A percentile compares a stretch with the other conserved stretches of the same genome.
These are phyloP conservation scores for Hymenochaete sp. DNA, from an alignment of 1,284 basidiomycete species.

Conservation along the genomic window DNA sequence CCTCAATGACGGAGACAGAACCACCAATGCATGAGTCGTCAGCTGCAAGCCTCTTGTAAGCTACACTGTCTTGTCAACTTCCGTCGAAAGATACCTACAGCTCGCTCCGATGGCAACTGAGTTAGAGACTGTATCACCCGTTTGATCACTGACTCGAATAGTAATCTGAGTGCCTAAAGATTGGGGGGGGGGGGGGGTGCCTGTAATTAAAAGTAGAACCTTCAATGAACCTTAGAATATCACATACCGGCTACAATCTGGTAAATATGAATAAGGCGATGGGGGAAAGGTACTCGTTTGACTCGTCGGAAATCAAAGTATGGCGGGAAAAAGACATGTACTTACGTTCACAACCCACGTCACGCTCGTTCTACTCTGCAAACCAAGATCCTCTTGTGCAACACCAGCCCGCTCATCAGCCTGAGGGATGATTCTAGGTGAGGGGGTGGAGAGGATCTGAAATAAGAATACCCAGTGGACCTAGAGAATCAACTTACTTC, in stretches of 20 bases:
- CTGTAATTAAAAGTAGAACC: neutral
- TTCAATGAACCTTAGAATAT: too few species aligned
- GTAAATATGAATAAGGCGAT: too few species aligned
- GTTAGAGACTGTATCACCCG: slow-evolving; percentile 39
- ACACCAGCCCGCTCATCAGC: slow-evolving; percentile 32
- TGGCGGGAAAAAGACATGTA: slow-evolving; percentile 17
- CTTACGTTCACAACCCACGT: slow-evolving; percentile 43
- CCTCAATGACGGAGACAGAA: slow-evolving; percentile 21
- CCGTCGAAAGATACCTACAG: slow-evolving; percentile 29
- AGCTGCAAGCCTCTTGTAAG: slow-evolving; percentile 24
- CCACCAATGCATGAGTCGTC: slow-evolving; percentile 27
- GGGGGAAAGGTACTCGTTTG: too few species aligned
- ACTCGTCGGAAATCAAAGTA: neutral
- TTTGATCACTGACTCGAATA: slow-evolving; percentile 44
- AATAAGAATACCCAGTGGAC: neutral
- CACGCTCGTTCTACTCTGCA: slow-evolving; percentile 28
- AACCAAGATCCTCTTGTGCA: slow-evolving; percentile 31
- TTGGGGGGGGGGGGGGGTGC: too few species aligned
- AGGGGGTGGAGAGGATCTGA: neutral
- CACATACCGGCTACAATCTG: too few species aligned
- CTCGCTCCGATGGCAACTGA: slow-evolving; percentile 40
- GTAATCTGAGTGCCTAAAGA: slow-evolving; percentile 38
- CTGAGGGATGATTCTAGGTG: slow-evolving; percentile 41
- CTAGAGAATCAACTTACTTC: slow-evolving; percentile 20
- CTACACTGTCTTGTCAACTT: neutral